phyloP scores from a whole-genome alignment of 1,284 basidiomycete genomes.

The Moniliella sp. region DNA sequence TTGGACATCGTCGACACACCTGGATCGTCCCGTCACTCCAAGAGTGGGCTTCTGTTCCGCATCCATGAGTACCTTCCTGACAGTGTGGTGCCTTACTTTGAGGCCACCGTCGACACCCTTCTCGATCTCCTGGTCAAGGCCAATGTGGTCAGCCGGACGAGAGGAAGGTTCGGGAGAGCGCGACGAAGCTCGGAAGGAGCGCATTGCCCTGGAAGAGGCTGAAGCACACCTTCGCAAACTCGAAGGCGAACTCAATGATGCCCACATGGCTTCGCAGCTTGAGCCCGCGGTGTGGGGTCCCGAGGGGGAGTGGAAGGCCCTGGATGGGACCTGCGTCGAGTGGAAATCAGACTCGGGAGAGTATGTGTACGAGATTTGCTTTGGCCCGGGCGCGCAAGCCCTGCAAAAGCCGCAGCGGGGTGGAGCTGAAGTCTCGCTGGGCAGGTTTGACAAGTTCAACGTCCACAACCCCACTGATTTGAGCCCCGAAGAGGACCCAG shows the following conservation, averaged over 20 bases:
- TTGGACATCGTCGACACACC: too few relatives aligned
- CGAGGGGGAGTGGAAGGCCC: slow-evolving; percentile 83
- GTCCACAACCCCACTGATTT: neutral
- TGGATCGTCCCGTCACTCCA: too few relatives aligned
- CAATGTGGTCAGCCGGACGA: slow-evolving; percentile 38
- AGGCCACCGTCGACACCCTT: slow-evolving; percentile 47
- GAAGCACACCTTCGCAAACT: slow-evolving; percentile 36
- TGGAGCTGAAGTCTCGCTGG: slow-evolving; percentile 57
- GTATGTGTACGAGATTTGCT: slow-evolving; percentile 92
- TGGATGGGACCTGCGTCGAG: slow-evolving; percentile 56
- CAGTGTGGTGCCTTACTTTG: slow-evolving; percentile 51
- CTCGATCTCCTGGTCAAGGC: slow-evolving; percentile 47
- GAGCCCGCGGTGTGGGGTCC: slow-evolving; percentile 48
- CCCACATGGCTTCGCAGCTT: slow-evolving; percentile 26
- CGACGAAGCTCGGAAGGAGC: neutral
- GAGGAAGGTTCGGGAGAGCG: neutral
- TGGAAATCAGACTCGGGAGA: slow-evolving; percentile 60
- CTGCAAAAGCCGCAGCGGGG: slow-evolving; percentile 72
- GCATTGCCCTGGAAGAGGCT: neutral
- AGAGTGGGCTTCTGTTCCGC: too few relatives aligned
- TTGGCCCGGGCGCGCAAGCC: slow-evolving; percentile 68
- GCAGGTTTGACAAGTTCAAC: slow-evolving; percentile 35
- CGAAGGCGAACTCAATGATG: slow-evolving; percentile 39
- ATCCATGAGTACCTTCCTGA: slow-evolving; percentile 71
- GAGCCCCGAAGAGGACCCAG: too few relatives aligned